These are phyloP conservation scores for Termitomyces sp. DNA, from an alignment of 768 basidiomycete genomes.

Conservation along the genomic window DNA sequence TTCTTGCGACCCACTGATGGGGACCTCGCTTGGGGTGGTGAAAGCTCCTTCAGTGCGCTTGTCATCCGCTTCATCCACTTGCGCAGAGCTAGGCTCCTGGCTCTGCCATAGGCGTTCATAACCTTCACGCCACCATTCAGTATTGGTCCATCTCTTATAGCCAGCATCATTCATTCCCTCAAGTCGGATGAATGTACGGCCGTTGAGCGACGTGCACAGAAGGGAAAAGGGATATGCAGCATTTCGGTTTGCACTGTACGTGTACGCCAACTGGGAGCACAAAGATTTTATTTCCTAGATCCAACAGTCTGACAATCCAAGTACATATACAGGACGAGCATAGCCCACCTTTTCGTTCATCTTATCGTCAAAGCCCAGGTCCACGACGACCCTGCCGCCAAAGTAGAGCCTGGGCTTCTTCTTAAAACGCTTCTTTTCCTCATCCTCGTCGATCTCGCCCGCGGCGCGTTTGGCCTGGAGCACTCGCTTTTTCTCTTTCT, in stretches of 20 bases:
- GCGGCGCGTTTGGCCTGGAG: constrained; percentile 56
- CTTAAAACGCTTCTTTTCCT: constrained; percentile 30
- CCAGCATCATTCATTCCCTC: constrained; percentile 60
- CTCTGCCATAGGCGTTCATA: constrained; percentile 65
- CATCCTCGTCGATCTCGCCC: constrained; percentile 51
- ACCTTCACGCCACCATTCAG: constrained; percentile 78
- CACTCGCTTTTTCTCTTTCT: constrained; percentile 65
- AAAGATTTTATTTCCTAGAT: constrained; percentile 86
- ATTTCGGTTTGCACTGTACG: constrained; percentile 82
- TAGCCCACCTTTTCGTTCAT: constrained; percentile 86
- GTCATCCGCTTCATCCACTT: neutral
- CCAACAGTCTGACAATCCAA: constrained; percentile 11
- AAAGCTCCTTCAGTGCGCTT: neutral
- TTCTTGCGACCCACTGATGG: neutral
- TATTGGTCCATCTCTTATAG: constrained; percentile 75
- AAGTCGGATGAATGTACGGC: constrained; percentile 58
- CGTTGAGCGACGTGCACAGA: constrained; percentile 77
- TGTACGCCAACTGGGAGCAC: constrained; percentile 85
- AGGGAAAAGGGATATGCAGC: constrained; percentile 67
- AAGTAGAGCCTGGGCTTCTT: constrained; percentile 41
- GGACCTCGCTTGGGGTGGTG: neutral
- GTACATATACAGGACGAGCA: constrained; percentile 4
- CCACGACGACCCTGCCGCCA: constrained; percentile 69
- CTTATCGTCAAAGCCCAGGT: constrained; percentile 87
- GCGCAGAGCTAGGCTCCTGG: neutral